Evolutionary conservation across 2,329 filamentous ascomycete genomes (phyloP), one percentile per base, ranked within the genome.

Genomic region (Penicillium glabrum): DNA sequence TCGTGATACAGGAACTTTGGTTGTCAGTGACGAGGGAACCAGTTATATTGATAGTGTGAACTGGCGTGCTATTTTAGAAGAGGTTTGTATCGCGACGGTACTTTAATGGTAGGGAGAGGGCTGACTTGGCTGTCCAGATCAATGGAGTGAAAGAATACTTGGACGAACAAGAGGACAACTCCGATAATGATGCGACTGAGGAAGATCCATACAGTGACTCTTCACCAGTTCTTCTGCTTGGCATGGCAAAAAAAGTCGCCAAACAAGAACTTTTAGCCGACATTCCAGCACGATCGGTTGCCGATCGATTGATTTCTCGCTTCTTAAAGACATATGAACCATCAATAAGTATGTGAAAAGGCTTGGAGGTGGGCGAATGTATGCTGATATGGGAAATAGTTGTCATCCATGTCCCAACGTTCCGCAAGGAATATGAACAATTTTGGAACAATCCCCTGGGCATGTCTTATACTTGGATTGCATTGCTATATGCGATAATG

Each of bases 11-110:
- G 72, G 72, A 4, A 73, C 65, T 41, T 47, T 75, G 26, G 46
- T 74, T 2, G 66, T 72, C 7, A 64, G 69, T 44, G 60, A 72
- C 19, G 59, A 66, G 14, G 70, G 67, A 5, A 72, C 68, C 8
- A 74, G 65, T 11, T 75, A 75, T 59, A 69, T 75, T 39, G 71
- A 74, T 51, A 65, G 69, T 37, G 67, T 69, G n/a, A 68, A 74
- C 53, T 74, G 72, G 72, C 68, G 68, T 41, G 70, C 70, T 23
- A 72, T 74, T 46, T 57, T 74, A 11, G 69, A 72, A 56, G 71
- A 74, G 65, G 72, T 74, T 39, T 39, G 70, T 67, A 21, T 39
- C 16, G 7, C 35, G 31, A 10, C 35, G 5, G 26, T 33, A 16
- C n/a, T 23, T 46, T 37, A 5, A 9, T 47, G 31, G 6, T 16